Conservation (phyloP, 2,329 filamentous ascomycete genomes). For the Colletotrichum sansevieriae region DNA sequence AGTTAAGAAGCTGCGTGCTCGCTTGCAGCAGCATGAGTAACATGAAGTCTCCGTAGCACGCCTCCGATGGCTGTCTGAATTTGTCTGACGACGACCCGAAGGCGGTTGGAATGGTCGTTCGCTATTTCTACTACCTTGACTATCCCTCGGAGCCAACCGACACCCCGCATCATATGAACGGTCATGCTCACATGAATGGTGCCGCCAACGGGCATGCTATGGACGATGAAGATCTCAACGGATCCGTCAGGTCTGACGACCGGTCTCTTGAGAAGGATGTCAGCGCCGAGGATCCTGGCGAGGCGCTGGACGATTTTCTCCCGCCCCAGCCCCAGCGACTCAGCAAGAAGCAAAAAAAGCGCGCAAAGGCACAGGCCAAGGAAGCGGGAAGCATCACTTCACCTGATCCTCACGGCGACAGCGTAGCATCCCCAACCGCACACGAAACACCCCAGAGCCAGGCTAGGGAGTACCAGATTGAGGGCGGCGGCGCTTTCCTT, state of each 20-base stretch:
- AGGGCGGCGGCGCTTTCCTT: slow-evolving; percentile 1
- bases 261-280: neutral
- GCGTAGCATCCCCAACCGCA: neutral
- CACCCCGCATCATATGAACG: neutral
- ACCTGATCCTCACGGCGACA: neutral
- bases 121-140: slow-evolving; percentile 28
- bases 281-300: neutral
- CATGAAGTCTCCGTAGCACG: neutral
- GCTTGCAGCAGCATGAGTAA: neutral
- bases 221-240: slow-evolving; percentile 4
- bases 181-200: neutral
- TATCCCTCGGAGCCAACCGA: slow-evolving; percentile 11
- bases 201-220: neutral
- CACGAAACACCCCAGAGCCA: neutral
- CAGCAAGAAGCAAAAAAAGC: slow-evolving; percentile 36
- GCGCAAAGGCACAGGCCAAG: slow-evolving; percentile 24
- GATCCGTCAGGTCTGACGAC: slow-evolving; percentile 25
- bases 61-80: neutral
- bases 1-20: neutral
- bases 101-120: slow-evolving; percentile 25
- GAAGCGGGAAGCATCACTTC: neutral
- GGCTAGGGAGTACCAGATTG: slow-evolving; percentile 13
- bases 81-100: slow-evolving; percentile 29
- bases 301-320: slow-evolving; percentile 29
- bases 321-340: slow-evolving; percentile 19